A percentile compares a stretch with the other conserved stretches of the same genome.
Evolutionary conservation across 768 basidiomycete species (phyloP).

Genomic region (Boletales sp.): DNA sequence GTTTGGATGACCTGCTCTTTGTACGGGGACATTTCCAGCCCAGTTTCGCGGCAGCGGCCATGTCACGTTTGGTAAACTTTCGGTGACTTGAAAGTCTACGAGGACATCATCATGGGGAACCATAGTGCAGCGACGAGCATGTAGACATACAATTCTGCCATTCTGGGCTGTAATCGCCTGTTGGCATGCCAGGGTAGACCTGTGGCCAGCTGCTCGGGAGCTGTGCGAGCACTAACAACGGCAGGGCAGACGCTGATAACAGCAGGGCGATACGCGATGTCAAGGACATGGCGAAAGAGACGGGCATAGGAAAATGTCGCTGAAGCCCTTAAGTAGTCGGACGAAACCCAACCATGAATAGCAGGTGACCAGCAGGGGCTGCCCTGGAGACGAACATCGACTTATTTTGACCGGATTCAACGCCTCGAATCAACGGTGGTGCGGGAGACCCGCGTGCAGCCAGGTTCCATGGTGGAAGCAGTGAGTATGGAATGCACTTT

Average conservation of each 20-base stretch:
- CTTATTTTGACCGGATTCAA: too few species aligned
- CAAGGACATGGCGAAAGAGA: not conserved
- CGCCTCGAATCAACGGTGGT: too few species aligned
- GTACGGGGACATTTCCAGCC: constrained; percentile 64
- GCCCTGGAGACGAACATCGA: too few species aligned
- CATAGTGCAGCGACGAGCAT: not conserved
- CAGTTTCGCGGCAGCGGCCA: constrained; percentile 48
- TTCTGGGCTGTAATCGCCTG: constrained; percentile 46
- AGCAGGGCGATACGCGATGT: not conserved
- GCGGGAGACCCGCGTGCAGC: too few species aligned
- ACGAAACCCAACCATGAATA: too few species aligned
- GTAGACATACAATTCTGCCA: constrained; percentile 57
- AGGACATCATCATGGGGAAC: not conserved
- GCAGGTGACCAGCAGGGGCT: too few species aligned
- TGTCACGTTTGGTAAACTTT: constrained; percentile 53
- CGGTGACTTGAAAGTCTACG: constrained; percentile 57
- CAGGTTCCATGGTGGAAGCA: too few species aligned
- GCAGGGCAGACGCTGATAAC: not conserved
- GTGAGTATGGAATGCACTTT: too few species aligned
- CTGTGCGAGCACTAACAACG: not conserved
- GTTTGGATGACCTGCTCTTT: constrained; percentile 57
- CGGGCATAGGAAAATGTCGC: not conserved
- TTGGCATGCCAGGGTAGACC: constrained; percentile 40
- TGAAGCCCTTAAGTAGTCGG: too few species aligned
- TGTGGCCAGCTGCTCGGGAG: constrained; percentile 30